These are phyloP conservation scores for Neurospora sp. DNA, from an alignment of 2,329 filamentous ascomycete genomes.

Conservation along the genomic window DNA sequence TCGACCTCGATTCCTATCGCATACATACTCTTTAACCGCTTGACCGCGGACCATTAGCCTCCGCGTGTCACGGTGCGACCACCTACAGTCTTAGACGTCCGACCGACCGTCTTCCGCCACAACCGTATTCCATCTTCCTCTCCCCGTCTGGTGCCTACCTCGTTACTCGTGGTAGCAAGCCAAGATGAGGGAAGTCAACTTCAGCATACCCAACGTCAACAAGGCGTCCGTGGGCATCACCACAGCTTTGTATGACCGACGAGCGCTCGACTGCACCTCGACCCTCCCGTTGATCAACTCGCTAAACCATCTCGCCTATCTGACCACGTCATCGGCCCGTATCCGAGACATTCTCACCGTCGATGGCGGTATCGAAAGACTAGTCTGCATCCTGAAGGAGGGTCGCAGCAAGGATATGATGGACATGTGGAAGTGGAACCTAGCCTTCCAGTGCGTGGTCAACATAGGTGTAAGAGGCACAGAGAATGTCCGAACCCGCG, in stretches of 20 bases:
- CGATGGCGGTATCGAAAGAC: constrained; percentile 92
- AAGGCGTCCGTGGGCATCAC: constrained; percentile 95
- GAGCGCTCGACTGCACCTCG: constrained; percentile 95
- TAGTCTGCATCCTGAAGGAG: constrained; percentile 97
- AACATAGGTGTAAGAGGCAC: constrained; percentile 97
- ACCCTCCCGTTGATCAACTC: constrained; percentile 97
- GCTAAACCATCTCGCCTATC: constrained; percentile 94
- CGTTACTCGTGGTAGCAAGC: constrained; percentile 19
- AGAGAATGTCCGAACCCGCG: constrained; percentile 83
- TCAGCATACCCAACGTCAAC: constrained; percentile 98
- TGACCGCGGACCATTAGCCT: not conserved
- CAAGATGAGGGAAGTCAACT: constrained; percentile 99
- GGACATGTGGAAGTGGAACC: constrained; percentile 99
- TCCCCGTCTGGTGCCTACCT: constrained; percentile 19
- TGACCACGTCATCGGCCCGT: constrained; percentile 93
- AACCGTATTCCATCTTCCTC: constrained; percentile 2
- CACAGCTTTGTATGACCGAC: constrained; percentile 92
- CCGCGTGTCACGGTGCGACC: not conserved
- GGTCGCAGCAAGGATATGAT: constrained; percentile 96
- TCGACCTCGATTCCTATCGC: not conserved
- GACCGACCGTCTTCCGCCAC: not conserved
- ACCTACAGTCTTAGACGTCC: not conserved
- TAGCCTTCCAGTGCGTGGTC: constrained; percentile 97
- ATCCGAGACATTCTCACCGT: constrained; percentile 97
- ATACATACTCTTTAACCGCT: not conserved